These are phyloP conservation scores for Aspergillus cejpii DNA, from an alignment of 2,329 filamentous ascomycete species.

Conservation along the genomic window DNA sequence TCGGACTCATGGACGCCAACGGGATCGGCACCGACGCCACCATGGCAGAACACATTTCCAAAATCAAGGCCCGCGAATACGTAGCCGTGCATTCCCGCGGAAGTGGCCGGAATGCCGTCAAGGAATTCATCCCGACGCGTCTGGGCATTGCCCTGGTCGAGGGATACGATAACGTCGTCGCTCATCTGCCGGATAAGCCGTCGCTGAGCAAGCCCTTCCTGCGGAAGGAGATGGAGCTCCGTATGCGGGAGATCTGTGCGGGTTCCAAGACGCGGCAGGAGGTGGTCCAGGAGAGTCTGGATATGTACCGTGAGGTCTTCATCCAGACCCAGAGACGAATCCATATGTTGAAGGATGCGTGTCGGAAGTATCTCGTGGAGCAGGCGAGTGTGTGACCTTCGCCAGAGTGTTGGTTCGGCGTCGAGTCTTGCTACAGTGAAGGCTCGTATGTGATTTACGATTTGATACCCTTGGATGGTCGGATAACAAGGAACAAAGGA, in stretches of 20 bases:
- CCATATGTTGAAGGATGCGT: slow-evolving; percentile 53
- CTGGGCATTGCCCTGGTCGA: slow-evolving; percentile 86
- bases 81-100: slow-evolving; percentile 59
- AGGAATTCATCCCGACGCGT: slow-evolving; percentile 88
- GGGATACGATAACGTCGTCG: slow-evolving; percentile 89
- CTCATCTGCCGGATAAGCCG: slow-evolving; percentile 57
- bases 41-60: slow-evolving; percentile 97
- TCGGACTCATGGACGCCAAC: slow-evolving; percentile 95
- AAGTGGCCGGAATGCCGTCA: slow-evolving; percentile 48
- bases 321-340: slow-evolving; percentile 72
- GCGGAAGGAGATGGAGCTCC: slow-evolving; percentile 93
- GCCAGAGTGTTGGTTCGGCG: not conserved
- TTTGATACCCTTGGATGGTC: slow-evolving; percentile 5
- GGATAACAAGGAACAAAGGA: not conserved
- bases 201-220: slow-evolving; percentile 93
- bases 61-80: slow-evolving; percentile 86
- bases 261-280: slow-evolving; percentile 66
- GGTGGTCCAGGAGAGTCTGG: slow-evolving; percentile 75
- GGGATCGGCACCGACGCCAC: slow-evolving; percentile 97
- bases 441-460: not conserved
- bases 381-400: slow-evolving; percentile 18
- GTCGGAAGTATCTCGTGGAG: slow-evolving; percentile 51
- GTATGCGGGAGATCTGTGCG: slow-evolving; percentile 95
- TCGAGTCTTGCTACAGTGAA: not conserved
- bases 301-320: slow-evolving; percentile 82